A percentile compares a stretch with the other conserved stretches of the same genome.
phyloP scores from a whole-genome alignment of 441 rosid species.

The Aquilaria agallochum region DNA sequence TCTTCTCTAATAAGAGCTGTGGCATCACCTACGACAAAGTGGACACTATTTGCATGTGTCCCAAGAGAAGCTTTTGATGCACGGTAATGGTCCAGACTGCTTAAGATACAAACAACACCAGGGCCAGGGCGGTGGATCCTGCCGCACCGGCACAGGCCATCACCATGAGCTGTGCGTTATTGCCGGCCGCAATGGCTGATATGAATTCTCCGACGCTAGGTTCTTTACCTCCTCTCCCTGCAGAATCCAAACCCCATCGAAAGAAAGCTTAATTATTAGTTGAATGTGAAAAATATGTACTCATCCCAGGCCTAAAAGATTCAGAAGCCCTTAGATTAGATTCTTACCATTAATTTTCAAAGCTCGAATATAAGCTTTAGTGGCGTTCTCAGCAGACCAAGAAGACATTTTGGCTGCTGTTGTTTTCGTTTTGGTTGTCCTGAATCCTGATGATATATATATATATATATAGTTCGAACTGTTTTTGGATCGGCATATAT shows the following conservation, averaged over 20 bases:
- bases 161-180: conserved; percentile 43
- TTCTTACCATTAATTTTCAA: conserved; percentile 34
- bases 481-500: conserved; percentile 1
- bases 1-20: conserved; percentile 21
- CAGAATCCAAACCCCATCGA: neutral
- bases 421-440: neutral
- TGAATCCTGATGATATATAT: neutral
- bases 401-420: conserved; percentile 15
- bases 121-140: conserved; percentile 21
- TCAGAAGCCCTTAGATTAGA: neutral
- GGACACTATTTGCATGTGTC: conserved; percentile 16
- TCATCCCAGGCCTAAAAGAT: too few relatives aligned
- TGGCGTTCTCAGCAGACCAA: conserved; percentile 63
- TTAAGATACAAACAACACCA: conserved; percentile 34
- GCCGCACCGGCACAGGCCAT: conserved; percentile 19
- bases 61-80: conserved; percentile 21
- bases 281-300: too few relatives aligned
- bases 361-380: conserved; percentile 45
- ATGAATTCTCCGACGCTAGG: conserved; percentile 50
- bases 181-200: conserved; percentile 44
- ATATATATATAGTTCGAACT: neutral
- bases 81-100: conserved; percentile 1
- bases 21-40: conserved; percentile 31
- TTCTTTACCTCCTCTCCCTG: conserved; percentile 38
- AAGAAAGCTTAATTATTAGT: neutral